Conservation (phyloP, 2,329 filamentous ascomycete species). For the Zalaria sp. region DNA sequence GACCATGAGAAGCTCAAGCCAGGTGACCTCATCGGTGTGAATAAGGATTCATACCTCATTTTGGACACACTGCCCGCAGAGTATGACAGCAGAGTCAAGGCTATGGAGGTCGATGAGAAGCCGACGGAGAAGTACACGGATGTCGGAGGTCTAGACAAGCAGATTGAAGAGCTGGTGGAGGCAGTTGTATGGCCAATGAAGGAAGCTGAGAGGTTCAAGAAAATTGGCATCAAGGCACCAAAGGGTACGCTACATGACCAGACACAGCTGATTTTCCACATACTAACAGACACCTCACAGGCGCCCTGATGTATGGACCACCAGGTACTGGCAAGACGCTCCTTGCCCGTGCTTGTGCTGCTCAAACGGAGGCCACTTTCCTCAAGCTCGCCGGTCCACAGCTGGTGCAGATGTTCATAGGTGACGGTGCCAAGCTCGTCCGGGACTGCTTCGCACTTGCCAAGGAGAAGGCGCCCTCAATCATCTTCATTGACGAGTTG, state of each 20-base stretch:
- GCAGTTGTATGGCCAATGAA: conserved; percentile 99
- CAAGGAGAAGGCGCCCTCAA: conserved; percentile 96
- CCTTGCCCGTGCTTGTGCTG: conserved; percentile 86
- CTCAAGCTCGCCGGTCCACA: conserved; percentile 95
- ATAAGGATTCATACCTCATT: conserved; percentile 97
- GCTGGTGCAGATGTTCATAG: conserved; percentile 99
- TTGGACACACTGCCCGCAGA: conserved; percentile 93
- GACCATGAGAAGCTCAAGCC: conserved; percentile 93
- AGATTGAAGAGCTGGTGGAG: conserved; percentile 97
- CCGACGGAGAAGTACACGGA: conserved; percentile 98
- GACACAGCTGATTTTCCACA: background rate
- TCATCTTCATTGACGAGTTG: conserved; percentile 98
- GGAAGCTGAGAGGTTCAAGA: conserved; percentile 97
- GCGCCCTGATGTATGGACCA: conserved; percentile 94
- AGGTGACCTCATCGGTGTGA: conserved; percentile 91
- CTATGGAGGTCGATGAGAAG: conserved; percentile 99
- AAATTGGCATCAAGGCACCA: conserved; percentile 98
- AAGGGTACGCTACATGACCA: conserved; percentile 53
- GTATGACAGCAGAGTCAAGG: conserved; percentile 97
- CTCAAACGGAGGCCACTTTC: conserved; percentile 96
- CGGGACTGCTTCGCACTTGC: conserved; percentile 94
- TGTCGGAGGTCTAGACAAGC: conserved; percentile 93
- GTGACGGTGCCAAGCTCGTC: conserved; percentile 93
- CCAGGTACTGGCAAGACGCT: conserved; percentile 85
- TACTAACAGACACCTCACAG: conserved; percentile 29